A percentile compares a stretch with the other conserved stretches of the same genome.
Conservation (phyloP, 2,329 filamentous ascomycete genomes). For the Pseudogymnoascus sp. region DNA sequence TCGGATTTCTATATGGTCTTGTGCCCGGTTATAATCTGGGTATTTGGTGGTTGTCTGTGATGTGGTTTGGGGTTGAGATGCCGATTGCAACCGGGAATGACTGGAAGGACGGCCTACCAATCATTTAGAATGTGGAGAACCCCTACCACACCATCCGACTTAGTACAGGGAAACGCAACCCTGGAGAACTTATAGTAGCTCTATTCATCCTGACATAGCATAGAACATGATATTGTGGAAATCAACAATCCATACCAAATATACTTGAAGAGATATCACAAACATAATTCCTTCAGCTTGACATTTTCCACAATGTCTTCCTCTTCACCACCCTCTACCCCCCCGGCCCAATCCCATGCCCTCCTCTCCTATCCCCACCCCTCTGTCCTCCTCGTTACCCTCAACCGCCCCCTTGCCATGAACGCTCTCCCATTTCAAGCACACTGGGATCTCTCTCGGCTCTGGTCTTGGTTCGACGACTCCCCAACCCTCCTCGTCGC, state of each 20-base stretch:
- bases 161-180: not conserved
- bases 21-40: not conserved
- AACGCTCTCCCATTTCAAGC: constrained; percentile 38
- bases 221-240: not conserved
- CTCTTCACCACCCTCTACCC: constrained; percentile 8
- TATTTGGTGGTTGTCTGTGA: not conserved
- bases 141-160: not conserved
- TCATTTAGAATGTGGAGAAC: not conserved
- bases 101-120: not conserved
- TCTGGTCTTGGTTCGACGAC: constrained; percentile 47
- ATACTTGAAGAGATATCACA: not conserved
- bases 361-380: constrained; percentile 39
- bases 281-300: not conserved
- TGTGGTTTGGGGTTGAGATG: not conserved
- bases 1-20: not conserved
- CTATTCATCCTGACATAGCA: not conserved
- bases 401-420: constrained; percentile 42
- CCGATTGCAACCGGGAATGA: not conserved
- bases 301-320: not conserved
- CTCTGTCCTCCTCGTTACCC: constrained; percentile 44
- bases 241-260: not conserved
- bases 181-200: not conserved
- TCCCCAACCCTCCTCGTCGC: constrained; percentile 41
- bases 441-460: constrained; percentile 41
- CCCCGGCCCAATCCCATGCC: constrained; percentile 19